Conservation (phyloP, 2,329 filamentous ascomycete species). For the Venturia oleaginea region DNA sequence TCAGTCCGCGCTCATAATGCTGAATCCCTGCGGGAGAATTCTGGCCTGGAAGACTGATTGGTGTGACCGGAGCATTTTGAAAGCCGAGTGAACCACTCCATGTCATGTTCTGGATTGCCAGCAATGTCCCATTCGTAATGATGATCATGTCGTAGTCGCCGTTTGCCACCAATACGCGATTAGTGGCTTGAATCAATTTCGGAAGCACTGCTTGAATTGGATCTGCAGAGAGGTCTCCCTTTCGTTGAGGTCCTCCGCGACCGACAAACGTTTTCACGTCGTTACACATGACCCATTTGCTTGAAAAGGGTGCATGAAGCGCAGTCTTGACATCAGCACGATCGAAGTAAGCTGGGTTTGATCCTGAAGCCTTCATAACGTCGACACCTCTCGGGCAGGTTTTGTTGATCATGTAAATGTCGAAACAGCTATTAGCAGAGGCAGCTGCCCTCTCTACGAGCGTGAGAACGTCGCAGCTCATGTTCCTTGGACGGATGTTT, state of each 20-base stretch:
- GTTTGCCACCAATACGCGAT: slow-evolving; percentile 16
- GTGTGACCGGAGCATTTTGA: slow-evolving; percentile 14
- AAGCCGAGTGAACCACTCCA: slow-evolving; percentile 18
- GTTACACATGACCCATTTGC: slow-evolving; percentile 17
- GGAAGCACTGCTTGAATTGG: slow-evolving; percentile 18
- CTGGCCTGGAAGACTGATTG: slow-evolving; percentile 12
- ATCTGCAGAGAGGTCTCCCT: slow-evolving; percentile 17
- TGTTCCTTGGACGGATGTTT: background rate
- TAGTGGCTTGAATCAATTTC: slow-evolving; percentile 15
- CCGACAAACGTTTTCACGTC: slow-evolving; percentile 14
- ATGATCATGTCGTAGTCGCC: slow-evolving; percentile 16
- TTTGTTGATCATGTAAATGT: slow-evolving; percentile 18
- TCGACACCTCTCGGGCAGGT: slow-evolving; percentile 17
- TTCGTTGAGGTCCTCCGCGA: slow-evolving; percentile 15
- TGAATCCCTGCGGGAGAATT: slow-evolving; percentile 16
- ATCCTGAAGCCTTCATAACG: slow-evolving; percentile 45
- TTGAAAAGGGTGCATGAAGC: slow-evolving; percentile 17
- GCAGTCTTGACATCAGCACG: slow-evolving; percentile 18
- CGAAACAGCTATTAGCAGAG: slow-evolving; percentile 14
- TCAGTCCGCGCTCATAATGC: slow-evolving; percentile 29
- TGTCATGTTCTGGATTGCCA: slow-evolving; percentile 20
- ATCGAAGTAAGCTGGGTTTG: slow-evolving; percentile 46
- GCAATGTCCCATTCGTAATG: slow-evolving; percentile 16
- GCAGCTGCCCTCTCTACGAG: slow-evolving; percentile 42
- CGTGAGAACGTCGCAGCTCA: slow-evolving; percentile 13